Conservation (phyloP, 2,329 filamentous ascomycete genomes). For the Hymenoscyphus fructigenus region DNA sequence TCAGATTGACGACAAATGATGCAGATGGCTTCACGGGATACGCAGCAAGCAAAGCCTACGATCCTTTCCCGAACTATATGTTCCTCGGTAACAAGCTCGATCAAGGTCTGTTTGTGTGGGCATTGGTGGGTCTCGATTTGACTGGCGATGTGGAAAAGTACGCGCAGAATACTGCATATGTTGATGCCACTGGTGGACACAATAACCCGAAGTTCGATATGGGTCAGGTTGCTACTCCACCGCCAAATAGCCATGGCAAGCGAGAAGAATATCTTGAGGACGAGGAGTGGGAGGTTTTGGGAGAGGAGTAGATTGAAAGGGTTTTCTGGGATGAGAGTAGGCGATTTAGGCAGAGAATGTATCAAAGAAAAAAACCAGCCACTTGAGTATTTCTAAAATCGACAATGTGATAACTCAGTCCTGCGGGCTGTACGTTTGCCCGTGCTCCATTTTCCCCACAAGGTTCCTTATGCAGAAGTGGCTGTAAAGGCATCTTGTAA, state of each 20-base stretch:
- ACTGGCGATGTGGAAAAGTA: constrained; percentile 17
- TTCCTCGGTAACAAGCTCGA: constrained; percentile 52
- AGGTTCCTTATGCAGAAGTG: not conserved
- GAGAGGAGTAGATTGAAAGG: not conserved
- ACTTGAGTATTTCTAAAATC: not conserved
- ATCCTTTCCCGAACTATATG: constrained; percentile 58
- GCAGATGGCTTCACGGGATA: constrained; percentile 14
- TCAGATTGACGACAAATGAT: constrained; percentile 8
- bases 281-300: constrained; percentile 5
- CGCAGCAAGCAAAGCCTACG: constrained; percentile 43
- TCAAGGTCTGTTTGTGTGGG: constrained; percentile 56
- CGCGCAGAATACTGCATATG: constrained; percentile 20
- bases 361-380: not conserved
- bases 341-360: not conserved
- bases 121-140: constrained; percentile 43
- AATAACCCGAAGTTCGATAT: constrained; percentile 25
- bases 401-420: not conserved
- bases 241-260: constrained; percentile 15
- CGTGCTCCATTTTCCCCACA: not conserved
- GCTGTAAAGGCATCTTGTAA: not conserved
- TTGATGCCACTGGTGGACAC: constrained; percentile 22
- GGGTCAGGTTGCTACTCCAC: constrained; percentile 18
- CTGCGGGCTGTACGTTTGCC: not conserved
- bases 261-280: constrained; percentile 8
- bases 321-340: not conserved